These are phyloP conservation scores for Fusarium beomiforme DNA, from an alignment of 2,329 filamentous ascomycete species.

Conservation along the genomic window DNA sequence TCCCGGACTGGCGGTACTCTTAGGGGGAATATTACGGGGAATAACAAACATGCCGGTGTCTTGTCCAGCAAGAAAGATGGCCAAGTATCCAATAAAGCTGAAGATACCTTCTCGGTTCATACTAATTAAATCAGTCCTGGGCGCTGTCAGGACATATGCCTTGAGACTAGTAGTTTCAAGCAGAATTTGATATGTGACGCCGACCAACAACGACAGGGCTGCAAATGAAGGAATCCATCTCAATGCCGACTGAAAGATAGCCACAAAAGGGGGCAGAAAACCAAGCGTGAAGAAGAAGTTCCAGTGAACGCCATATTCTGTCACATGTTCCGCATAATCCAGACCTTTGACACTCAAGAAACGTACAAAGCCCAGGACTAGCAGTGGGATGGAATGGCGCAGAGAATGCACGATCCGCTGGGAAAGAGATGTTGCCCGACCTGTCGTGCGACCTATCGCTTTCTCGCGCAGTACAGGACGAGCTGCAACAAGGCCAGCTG, in stretches of 20 bases:
- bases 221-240: conserved; percentile 80
- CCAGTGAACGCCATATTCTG: conserved; percentile 98
- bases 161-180: conserved; percentile 84
- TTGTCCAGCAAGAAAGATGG: conserved; percentile 92
- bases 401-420: conserved; percentile 72
- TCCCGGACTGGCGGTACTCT: conserved; percentile 53
- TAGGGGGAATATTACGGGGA: conserved; percentile 63
- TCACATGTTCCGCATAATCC: conserved; percentile 96
- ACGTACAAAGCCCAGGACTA: conserved; percentile 82
- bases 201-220: conserved; percentile 75
- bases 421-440: conserved; percentile 59
- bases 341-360: conserved; percentile 91
- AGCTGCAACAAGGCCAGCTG: conserved; percentile 89
- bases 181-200: conserved; percentile 75
- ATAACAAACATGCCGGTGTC: conserved; percentile 83
- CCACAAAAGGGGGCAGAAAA: conserved; percentile 87
- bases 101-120: conserved; percentile 97
- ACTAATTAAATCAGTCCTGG: conserved; percentile 80
- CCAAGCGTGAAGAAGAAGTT: conserved; percentile 99
- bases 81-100: conserved; percentile 91
- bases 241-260: conserved; percentile 79
- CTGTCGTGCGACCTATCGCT: conserved; percentile 60
- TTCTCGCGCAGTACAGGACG: conserved; percentile 79
- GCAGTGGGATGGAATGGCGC: conserved; percentile 83
- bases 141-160: conserved; percentile 82